These are phyloP conservation scores for Medicago arabica DNA, from an alignment of 306 rosid genomes.

Conservation along the genomic window DNA sequence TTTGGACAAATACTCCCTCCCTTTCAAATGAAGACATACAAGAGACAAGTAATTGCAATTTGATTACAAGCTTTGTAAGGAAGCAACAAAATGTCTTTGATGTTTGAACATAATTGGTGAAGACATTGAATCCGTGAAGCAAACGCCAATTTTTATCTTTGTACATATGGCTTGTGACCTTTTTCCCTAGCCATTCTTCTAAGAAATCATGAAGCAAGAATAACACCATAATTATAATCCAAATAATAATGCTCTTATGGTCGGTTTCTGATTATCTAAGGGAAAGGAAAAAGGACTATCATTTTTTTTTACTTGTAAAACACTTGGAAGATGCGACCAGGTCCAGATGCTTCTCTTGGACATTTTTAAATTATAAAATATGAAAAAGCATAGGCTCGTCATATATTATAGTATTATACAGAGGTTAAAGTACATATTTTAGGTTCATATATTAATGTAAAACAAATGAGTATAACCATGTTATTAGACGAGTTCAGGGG, in stretches of 20 bases:
- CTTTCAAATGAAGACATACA: no score
- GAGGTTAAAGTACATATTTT: no score
- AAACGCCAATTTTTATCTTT: constrained; percentile 44
- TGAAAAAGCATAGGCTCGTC: no score
- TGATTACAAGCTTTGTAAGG: constrained; percentile 25
- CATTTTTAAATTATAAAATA: no score
- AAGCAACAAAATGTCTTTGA: constrained; percentile 39
- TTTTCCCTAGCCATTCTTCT: constrained; percentile 36
- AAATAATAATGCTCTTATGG: constrained; percentile 26
- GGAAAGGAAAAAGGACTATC: neutral
- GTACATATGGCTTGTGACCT: constrained; percentile 21
- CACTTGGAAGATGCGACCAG: no score
- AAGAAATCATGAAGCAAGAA: constrained; percentile 42
- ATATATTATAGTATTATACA: no score
- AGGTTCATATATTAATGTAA: no score
- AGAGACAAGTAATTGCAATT: neutral
- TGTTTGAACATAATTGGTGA: constrained; percentile 34
- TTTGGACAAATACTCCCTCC: no score
- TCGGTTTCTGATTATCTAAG: constrained; percentile 25
- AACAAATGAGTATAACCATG: no score
- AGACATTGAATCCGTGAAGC: constrained; percentile 49
- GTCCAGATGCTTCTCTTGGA: no score
- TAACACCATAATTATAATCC: constrained; percentile 28
- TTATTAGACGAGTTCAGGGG: no score
- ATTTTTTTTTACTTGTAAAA: neutral